A percentile compares a stretch with the other conserved stretches of the same genome.
phyloP scores from a whole-genome alignment of 768 basidiomycete species.

The Xerocomus spinulosus region DNA sequence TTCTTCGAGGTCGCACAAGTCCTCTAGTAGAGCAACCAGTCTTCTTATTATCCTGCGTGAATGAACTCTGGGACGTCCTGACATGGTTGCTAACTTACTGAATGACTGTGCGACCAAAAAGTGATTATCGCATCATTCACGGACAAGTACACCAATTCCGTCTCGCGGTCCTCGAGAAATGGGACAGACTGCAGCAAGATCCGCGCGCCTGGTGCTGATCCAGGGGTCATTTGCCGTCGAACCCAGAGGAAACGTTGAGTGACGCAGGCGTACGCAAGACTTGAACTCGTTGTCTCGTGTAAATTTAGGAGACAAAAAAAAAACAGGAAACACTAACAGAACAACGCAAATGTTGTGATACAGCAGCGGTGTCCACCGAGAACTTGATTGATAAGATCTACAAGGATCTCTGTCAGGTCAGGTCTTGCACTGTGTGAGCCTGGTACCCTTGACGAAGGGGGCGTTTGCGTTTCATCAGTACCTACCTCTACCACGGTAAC shows the following conservation, averaged over 20 bases:
- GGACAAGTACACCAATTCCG: conserved; percentile 48
- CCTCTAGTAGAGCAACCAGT: conserved; percentile 54
- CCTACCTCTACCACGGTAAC: conserved; percentile 70
- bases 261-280: conserved; percentile 64
- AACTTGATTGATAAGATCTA: conserved; percentile 38
- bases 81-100: conserved; percentile 20
- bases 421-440: conserved; percentile 40
- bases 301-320: neutral
- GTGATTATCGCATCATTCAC: conserved; percentile 54
- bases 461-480: neutral
- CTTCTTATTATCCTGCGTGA: conserved; percentile 29
- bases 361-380: conserved; percentile 41
- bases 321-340: conserved; percentile 48
- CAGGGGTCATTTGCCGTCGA: conserved; percentile 34
- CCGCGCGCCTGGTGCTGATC: conserved; percentile 45
- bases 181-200: conserved; percentile 54
- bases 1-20: conserved; percentile 52
- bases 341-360: conserved; percentile 71
- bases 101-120: conserved; percentile 59
- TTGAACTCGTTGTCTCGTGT: conserved; percentile 22
- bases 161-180: conserved; percentile 58
- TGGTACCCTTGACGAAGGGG: neutral
- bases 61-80: neutral
- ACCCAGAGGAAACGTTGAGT: conserved; percentile 61
- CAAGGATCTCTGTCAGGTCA: conserved; percentile 43